Evolutionary conservation across 2,329 filamentous ascomycete genomes (phyloP).

Genomic region (Westerdykella aurantiaca): DNA sequence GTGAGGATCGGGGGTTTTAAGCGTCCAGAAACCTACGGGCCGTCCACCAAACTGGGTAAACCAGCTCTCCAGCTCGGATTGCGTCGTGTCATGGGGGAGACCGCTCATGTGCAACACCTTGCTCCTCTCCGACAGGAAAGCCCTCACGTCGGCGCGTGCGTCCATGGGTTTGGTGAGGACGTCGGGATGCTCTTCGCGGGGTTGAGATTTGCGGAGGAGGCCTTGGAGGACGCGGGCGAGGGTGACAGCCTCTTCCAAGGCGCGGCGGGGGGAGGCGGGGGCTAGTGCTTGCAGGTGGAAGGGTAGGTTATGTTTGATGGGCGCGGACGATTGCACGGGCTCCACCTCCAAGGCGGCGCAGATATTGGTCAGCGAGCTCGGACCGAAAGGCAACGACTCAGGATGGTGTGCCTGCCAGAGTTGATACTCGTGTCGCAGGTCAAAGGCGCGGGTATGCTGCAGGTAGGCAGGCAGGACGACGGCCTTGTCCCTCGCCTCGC

Average conservation of each 20-base stretch:
- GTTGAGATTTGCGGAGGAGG: slow-evolving; percentile 92
- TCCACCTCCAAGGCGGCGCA: slow-evolving; percentile 97
- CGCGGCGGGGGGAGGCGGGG: slow-evolving; percentile 87
- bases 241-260: slow-evolving; percentile 96
- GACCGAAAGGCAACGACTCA: slow-evolving; percentile 92
- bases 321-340: slow-evolving; percentile 92
- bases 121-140: slow-evolving; percentile 91
- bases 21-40: slow-evolving; percentile 97
- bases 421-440: slow-evolving; percentile 95
- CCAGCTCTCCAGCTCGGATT: slow-evolving; percentile 98
- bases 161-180: slow-evolving; percentile 94
- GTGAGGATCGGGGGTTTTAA: slow-evolving; percentile 95
- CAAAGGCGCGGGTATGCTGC: slow-evolving; percentile 95
- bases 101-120: slow-evolving; percentile 98
- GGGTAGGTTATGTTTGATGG: slow-evolving; percentile 97
- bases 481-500: slow-evolving; percentile 95
- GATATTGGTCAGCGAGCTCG: slow-evolving; percentile 93
- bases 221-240: slow-evolving; percentile 87
- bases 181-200: slow-evolving; percentile 86
- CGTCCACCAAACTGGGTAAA: slow-evolving; percentile 98
- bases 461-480: slow-evolving; percentile 94
- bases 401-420: slow-evolving; percentile 98
- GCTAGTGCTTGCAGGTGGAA: slow-evolving; percentile 96
- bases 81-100: slow-evolving; percentile 93
- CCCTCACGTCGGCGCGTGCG: slow-evolving; percentile 89